A percentile compares a stretch with the other conserved stretches of the same genome.
Conservation (phyloP, 352 stramenopile genomes). For the Globisporangium heterothallicum region DNA sequence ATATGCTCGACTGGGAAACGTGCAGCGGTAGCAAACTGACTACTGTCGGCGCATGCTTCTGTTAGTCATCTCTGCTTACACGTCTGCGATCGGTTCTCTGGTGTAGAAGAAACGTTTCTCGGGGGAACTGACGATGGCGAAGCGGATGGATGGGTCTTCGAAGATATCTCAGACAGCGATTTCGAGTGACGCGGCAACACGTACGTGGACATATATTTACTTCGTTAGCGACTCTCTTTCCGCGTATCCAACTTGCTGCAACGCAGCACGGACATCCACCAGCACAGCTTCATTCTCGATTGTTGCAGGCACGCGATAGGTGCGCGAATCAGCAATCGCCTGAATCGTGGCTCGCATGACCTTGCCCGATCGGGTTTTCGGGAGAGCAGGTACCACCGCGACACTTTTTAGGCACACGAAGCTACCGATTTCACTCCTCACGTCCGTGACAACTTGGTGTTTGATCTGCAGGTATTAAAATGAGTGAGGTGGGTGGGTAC, state of each 20-base stretch:
- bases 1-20: constrained; percentile 61
- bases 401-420: constrained; percentile 30
- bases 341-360: constrained; percentile 33
- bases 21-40: constrained; percentile 45
- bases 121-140: constrained; percentile 15
- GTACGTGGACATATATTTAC: constrained; percentile 11
- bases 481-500: background rate
- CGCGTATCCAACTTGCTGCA: constrained; percentile 30
- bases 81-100: background rate
- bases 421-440: constrained; percentile 23
- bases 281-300: constrained; percentile 37
- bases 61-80: background rate
- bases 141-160: constrained; percentile 35
- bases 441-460: constrained; percentile 18
- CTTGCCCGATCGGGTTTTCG: constrained; percentile 30
- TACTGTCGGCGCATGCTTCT: background rate
- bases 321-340: constrained; percentile 29
- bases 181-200: constrained; percentile 28
- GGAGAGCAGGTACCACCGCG: constrained; percentile 19
- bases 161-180: constrained; percentile 64
- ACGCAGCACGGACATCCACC: constrained; percentile 19
- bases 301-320: constrained; percentile 33
- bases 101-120: constrained; percentile 28
- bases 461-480: constrained; percentile 10
- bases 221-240: constrained; percentile 16